Evolutionary conservation across 2,329 filamentous ascomycete species (phyloP), one percentile per base, ranked within the genome.

Genomic region (Colletotrichum australisinense): DNA sequence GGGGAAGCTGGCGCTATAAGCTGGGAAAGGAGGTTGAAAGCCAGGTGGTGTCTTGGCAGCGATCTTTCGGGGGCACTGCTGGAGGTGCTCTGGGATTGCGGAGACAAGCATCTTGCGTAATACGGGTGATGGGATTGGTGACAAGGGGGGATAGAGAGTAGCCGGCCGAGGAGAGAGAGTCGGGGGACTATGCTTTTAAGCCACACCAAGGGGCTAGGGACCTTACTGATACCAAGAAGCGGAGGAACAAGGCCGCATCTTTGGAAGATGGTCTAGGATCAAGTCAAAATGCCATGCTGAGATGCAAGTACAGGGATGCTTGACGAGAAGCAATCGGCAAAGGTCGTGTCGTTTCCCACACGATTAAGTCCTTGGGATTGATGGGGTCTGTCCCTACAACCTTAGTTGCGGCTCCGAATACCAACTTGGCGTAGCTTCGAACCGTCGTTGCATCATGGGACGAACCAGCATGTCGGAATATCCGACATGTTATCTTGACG

Each of bases 61-160:
- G 5, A 74, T 60, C 46, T 68, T 46, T 35, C 72, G 73, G n/a
- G 74, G 68, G 63, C 68, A 63, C 22, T 67, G 73, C n/a, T 67
- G 73, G 3, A 76, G 60, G 66, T 76, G 74, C 22, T 75, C 60
- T 55, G 67, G 63, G 30, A 76, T 77, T 28, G 73, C 69, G 63
- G 68, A 71, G 56, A 67, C 68, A 58, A 71, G 63, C 68, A 71
- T 71, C n/a, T 67, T 71, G 68, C 8, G 42, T 62, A 62, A 62
- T 56, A 49, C 30, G 26, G 11, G 46, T 32, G 26, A 62, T 35
- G 26, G 30, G 19, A 56, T 57, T 62, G 67, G 55, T 19, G 38
- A 46, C n/a, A 30, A 24, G 28, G 30, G 38, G 38, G 14, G 8
- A 46, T n/a, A 8, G 14, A 9, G 22, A 26, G 12, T n/a, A 9